Percentiles rank a stretch among this genome's conserved stretches.
Evolutionary conservation across 768 basidiomycete genomes (phyloP).

Genomic region (Coprinellus micaceus): DNA sequence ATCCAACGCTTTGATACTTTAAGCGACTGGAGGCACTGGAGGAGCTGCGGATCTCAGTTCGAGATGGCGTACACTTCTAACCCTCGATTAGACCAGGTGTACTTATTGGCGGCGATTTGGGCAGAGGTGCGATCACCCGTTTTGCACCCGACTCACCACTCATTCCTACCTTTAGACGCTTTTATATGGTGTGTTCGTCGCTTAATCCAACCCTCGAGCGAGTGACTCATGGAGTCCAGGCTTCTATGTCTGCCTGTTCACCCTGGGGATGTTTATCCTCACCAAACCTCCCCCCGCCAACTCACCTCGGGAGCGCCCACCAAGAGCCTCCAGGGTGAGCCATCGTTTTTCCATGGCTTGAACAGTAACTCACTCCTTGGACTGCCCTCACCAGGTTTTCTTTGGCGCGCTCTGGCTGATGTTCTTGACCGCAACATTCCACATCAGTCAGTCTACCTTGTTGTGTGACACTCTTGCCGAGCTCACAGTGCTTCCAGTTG

Average conservation of each 20-base stretch:
- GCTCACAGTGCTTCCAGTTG: background rate
- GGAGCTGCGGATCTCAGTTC: background rate
- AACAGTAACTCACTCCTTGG: no score
- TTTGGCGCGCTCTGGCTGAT: background rate
- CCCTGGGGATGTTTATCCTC: background rate
- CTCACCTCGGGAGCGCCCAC: background rate
- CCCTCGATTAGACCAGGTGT: background rate
- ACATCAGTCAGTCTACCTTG: background rate
- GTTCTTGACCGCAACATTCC: background rate
- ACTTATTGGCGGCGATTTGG: background rate
- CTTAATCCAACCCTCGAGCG: background rate
- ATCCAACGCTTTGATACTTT: no score
- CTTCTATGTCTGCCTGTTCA: background rate
- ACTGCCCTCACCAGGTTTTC: background rate
- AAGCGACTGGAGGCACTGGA: background rate
- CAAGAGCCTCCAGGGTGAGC: background rate
- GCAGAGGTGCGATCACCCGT: background rate
- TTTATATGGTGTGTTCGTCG: background rate
- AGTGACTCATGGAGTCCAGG: background rate
- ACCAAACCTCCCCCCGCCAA: background rate
- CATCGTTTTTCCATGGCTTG: background rate
- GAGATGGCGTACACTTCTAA: background rate
- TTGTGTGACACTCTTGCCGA: background rate
- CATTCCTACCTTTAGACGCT: background rate
- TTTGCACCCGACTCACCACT: background rate